Base-by-base conservation (phyloP, 1,284 basidiomycete genomes). In the Melampsora americana region DNA sequence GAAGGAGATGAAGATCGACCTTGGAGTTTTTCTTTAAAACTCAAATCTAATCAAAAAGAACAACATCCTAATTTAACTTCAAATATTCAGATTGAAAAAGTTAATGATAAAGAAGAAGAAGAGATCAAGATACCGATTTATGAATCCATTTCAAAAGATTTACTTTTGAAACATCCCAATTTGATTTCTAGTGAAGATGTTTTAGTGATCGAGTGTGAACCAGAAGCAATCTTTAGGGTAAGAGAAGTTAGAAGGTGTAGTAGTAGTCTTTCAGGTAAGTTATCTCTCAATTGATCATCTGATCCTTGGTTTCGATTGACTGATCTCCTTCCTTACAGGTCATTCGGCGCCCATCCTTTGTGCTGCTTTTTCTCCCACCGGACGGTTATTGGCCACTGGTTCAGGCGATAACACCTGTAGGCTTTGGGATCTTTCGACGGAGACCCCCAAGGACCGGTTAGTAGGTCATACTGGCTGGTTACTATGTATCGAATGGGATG, bases 401-500 rank as follows among this genome's bases (percentile, higher is more conserved):
- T 93, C 93, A 0, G 95, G 95, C 2, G 95, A 99, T 82, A 92
- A 92, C 66, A 93, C 91, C 62, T 93, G 92, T 16, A 88, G 95
- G 9, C 84, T 99, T 46, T 99, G 95, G 95, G 92, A 99, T 83
- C 87, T 99, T 76, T 88, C 91, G 80, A 95, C 92, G 0, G 96
- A 99, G 84, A 91, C 89, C 12, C 95, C 95, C 0, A 92, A 92
- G 67, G 91, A 93, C 82, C 91, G 90, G 11, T 86, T 99, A 14
- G 85, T 87, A 0, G 95, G 95, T 0, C 96, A 99, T 82, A 89
- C 89, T 78, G 94, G 93, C 0, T 98, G 95, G 95, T 93, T 99
- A 0, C 86, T 99, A 0, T 96, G 93, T 79, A 92, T 95, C 2
- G 96, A 97, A 82, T 99, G 95, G 95, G 95, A 98, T 80, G 90